A percentile compares a stretch with the other conserved stretches of the same genome.
These are phyloP conservation scores for Porpolomopsis calyptriformis DNA, from an alignment of 768 basidiomycete genomes.

Conservation along the genomic window DNA sequence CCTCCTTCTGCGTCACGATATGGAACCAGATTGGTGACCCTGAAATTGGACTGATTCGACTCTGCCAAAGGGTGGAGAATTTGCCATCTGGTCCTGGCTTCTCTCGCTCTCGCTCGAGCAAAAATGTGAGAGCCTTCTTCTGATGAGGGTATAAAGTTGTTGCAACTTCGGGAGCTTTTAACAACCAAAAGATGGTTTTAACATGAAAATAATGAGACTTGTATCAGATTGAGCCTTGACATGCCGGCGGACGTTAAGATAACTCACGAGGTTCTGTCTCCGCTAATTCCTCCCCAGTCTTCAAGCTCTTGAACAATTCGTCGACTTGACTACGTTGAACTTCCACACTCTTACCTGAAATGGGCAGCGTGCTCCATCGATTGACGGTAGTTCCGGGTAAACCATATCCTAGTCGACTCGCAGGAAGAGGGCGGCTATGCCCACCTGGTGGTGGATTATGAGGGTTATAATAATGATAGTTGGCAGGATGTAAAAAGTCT, in stretches of 20 bases:
- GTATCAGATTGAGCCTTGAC: constrained; percentile 7
- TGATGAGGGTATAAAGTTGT: constrained; percentile 94
- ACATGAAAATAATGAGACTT: constrained; percentile 10
- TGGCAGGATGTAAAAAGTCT: constrained; percentile 46
- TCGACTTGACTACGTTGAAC: constrained; percentile 90
- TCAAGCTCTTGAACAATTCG: constrained; percentile 82
- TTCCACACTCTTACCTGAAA: constrained; percentile 71
- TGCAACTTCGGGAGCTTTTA: constrained; percentile 55
- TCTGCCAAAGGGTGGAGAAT: constrained; percentile 66
- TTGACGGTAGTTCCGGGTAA: constrained; percentile 23
- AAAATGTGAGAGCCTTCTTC: constrained; percentile 93
- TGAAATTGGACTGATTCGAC: constrained; percentile 37
- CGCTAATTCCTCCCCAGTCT: constrained; percentile 73
- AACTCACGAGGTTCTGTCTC: constrained; percentile 78
- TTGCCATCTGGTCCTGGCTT: constrained; percentile 43
- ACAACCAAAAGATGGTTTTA: not conserved
- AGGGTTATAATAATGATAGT: constrained; percentile 75
- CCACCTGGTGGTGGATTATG: constrained; percentile 76
- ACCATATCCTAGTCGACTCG: constrained; percentile 33
- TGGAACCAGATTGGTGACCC: constrained; percentile 57
- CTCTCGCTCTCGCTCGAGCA: constrained; percentile 80
- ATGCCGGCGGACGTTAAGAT: constrained; percentile 6
- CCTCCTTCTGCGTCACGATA: constrained; percentile 73
- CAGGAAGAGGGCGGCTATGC: constrained; percentile 32
- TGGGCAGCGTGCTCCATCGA: constrained; percentile 48